phyloP scores from a whole-genome alignment of 371 early-diverging fungal genomes.

The Zychaea mexicana region DNA sequence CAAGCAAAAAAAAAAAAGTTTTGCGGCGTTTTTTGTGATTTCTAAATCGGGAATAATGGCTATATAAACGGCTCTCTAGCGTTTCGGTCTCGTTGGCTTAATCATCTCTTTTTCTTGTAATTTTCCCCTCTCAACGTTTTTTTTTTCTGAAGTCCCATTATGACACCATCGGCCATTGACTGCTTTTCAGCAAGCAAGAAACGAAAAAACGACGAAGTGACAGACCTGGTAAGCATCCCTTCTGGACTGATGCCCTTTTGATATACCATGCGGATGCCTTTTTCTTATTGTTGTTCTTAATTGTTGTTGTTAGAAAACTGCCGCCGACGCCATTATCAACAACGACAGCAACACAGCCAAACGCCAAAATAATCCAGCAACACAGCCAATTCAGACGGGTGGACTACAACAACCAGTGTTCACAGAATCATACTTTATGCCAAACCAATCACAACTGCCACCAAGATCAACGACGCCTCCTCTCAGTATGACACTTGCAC shows the following conservation, averaged over 20 bases:
- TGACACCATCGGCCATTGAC: not conserved
- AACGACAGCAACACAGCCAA: not conserved
- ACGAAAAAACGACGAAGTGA: not conserved
- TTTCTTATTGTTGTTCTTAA: not conserved
- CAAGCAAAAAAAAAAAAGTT: slow-evolving; percentile 3
- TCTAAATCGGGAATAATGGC: not conserved
- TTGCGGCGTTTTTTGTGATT: not conserved
- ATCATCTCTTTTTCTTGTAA: not conserved
- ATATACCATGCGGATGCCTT: not conserved
- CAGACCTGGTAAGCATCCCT: not conserved
- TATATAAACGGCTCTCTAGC: no score
- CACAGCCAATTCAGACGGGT: not conserved
- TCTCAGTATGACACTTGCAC: slow-evolving; percentile 50
- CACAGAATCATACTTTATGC: not conserved
- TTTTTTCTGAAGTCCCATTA: not conserved
- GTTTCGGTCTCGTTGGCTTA: not conserved
- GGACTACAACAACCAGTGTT: not conserved
- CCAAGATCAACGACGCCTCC: slow-evolving; percentile 44
- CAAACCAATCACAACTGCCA: not conserved
- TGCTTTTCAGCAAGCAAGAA: not conserved
- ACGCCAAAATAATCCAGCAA: no score
- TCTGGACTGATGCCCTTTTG: not conserved
- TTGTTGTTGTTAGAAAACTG: not conserved
- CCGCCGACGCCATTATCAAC: not conserved
- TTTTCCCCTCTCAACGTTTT: not conserved